A percentile compares a stretch with the other conserved stretches of the same genome.
Conservation (phyloP, 1,284 basidiomycete genomes). For the Cryptococcus deneoformans region DNA sequence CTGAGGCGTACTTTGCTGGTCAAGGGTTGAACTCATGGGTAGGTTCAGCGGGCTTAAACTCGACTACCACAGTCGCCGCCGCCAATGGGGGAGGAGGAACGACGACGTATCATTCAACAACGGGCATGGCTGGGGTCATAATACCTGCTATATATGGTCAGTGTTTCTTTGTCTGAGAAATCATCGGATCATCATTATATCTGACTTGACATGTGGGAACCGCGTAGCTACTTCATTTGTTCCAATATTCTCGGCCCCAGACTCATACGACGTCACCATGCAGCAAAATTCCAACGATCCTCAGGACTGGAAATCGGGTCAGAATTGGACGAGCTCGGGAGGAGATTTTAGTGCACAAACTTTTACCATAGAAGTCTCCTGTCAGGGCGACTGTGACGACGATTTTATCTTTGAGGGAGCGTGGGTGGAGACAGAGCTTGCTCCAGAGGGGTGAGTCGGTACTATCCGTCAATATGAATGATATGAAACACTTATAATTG, state of each 20-base stretch:
- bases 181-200: not conserved
- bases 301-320: constrained; percentile 12
- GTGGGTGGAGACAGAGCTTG: constrained; percentile 12
- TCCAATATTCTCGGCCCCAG: constrained; percentile 13
- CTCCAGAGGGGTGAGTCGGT: constrained; percentile 4
- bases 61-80: not conserved
- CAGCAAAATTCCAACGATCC: constrained; percentile 1
- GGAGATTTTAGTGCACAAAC: constrained; percentile 12
- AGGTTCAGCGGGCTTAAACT: not conserved
- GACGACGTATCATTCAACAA: constrained; percentile 12
- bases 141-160: constrained; percentile 19
- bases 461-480: not conserved
- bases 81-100: not conserved
- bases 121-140: constrained; percentile 16
- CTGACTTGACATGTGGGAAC: no score
- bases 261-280: constrained; percentile 11
- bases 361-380: constrained; percentile 8
- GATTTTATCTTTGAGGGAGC: constrained; percentile 13
- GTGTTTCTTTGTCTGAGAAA: not conserved
- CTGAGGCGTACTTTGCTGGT: constrained; percentile 15
- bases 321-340: constrained; percentile 9
- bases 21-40: constrained; percentile 11
- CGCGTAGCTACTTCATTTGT: constrained; percentile 19
- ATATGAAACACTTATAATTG: not conserved
- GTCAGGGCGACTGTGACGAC: constrained; percentile 9